Percentiles rank a stretch among this genome's conserved stretches.
Conservation (phyloP, 371 early-diverging fungal species). For the Actinomucor elegans region DNA sequence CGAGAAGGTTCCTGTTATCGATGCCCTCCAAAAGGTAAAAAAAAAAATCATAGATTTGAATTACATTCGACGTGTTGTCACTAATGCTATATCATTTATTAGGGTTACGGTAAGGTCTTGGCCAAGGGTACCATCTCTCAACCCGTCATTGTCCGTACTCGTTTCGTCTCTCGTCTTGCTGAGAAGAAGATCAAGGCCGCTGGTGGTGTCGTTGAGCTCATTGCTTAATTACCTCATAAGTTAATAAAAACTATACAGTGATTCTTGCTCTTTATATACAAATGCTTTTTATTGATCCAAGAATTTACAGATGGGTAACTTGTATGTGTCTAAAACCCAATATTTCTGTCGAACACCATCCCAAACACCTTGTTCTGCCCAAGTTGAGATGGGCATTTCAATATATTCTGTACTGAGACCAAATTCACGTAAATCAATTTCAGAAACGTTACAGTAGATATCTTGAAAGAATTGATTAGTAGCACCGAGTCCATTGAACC, state of each 20-base stretch:
- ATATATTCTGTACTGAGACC: slow-evolving; percentile 76
- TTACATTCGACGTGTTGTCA: too few species aligned
- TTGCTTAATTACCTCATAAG: slow-evolving; percentile 52
- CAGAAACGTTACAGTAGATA: slow-evolving; percentile 85
- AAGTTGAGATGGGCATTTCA: slow-evolving; percentile 69
- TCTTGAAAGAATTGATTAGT: slow-evolving; percentile 94
- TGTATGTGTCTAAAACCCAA: slow-evolving; percentile 81
- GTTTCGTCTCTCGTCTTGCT: slow-evolving; percentile 92
- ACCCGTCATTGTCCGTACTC: slow-evolving; percentile 98
- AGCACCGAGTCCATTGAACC: slow-evolving; percentile 94
- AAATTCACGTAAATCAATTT: slow-evolving; percentile 78
- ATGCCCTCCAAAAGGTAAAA: slow-evolving; percentile 79
- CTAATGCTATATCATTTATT: too few species aligned
- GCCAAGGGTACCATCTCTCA: slow-evolving; percentile 94
- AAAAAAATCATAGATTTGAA: neutral
- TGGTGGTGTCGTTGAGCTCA: slow-evolving; percentile 86
- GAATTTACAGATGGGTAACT: slow-evolving; percentile 74
- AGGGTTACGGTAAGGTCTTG: slow-evolving; percentile 97
- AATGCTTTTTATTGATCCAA: slow-evolving; percentile 18
- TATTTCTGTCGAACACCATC: slow-evolving; percentile 79
- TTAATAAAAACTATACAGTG: too few species aligned
- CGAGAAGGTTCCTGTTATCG: slow-evolving; percentile 93
- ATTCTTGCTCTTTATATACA: neutral
- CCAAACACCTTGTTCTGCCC: slow-evolving; percentile 84
- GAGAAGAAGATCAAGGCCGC: slow-evolving; percentile 98